A percentile compares a stretch with the other conserved stretches of the same genome.
phyloP scores from a whole-genome alignment of 2,329 filamentous ascomycete species.

The Fusarium concolor region DNA sequence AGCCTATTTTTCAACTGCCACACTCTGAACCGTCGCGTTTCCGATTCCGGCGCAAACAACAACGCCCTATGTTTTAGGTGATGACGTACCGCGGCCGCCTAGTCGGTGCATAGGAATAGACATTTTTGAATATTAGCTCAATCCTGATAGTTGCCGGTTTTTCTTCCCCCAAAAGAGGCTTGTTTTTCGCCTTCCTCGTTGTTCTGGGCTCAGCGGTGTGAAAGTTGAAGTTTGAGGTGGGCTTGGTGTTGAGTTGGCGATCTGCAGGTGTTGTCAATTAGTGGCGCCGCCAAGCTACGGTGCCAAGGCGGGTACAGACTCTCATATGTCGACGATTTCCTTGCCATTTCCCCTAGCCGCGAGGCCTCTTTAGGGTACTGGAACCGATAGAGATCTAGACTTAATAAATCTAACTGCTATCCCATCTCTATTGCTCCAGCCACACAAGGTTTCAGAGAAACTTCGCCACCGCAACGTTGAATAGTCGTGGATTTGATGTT shows the following conservation, averaged over 20 bases:
- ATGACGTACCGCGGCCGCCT: slow-evolving; percentile 58
- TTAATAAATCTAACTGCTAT: background rate
- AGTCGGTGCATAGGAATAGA: slow-evolving; percentile 58
- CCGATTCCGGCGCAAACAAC: slow-evolving; percentile 30
- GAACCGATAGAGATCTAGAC: background rate
- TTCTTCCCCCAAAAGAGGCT: background rate
- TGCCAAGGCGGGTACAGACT: slow-evolving; percentile 22
- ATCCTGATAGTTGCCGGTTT: background rate
- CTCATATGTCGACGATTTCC: background rate
- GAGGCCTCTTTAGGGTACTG: slow-evolving; percentile 14
- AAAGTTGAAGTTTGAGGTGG: slow-evolving; percentile 20
- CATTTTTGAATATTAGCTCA: slow-evolving; percentile 41
- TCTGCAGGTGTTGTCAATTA: slow-evolving; percentile 33
- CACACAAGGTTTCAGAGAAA: background rate
- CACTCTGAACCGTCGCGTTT: slow-evolving; percentile 1
- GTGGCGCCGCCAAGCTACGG: slow-evolving; percentile 34
- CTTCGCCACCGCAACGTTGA: background rate
- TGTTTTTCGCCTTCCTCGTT: background rate
- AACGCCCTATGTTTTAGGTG: background rate
- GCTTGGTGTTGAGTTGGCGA: slow-evolving; percentile 30
- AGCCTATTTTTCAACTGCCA: slow-evolving; percentile 9
- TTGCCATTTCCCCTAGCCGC: background rate
- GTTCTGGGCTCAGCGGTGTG: slow-evolving; percentile 17
- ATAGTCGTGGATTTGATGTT: background rate
- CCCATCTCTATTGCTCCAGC: background rate